Evolutionary conservation across 2,329 filamentous ascomycete species (phyloP).

Genomic region (Fusarium tanahbumbuense): DNA sequence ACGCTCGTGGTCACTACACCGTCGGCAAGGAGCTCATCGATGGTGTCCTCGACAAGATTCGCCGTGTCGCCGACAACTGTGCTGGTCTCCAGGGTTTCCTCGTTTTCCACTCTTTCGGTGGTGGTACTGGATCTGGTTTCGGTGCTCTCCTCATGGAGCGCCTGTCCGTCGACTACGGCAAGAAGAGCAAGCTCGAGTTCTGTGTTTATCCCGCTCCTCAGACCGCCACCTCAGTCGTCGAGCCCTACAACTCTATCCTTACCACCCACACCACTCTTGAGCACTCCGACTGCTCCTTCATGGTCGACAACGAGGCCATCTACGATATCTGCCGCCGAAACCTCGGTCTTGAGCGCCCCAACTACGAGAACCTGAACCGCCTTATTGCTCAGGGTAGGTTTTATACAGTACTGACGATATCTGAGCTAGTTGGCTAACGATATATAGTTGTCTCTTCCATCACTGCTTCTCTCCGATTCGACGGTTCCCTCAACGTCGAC

Average conservation of each 20-base stretch:
- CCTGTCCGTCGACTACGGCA: slow-evolving; percentile 98
- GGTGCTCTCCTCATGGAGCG: slow-evolving; percentile 99
- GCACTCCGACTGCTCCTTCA: slow-evolving; percentile 99
- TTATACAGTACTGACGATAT: background rate
- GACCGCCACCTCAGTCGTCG: slow-evolving; percentile 96
- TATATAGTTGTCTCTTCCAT: slow-evolving; percentile 91
- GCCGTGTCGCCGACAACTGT: slow-evolving; percentile 97
- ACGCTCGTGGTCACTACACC: slow-evolving; percentile 99
- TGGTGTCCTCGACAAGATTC: slow-evolving; percentile 96
- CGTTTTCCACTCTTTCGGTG: slow-evolving; percentile 99
- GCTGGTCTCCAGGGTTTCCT: slow-evolving; percentile 98
- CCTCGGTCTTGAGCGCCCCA: slow-evolving; percentile 95
- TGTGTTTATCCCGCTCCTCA: slow-evolving; percentile 98
- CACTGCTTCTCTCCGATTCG: slow-evolving; percentile 97
- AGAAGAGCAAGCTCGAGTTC: slow-evolving; percentile 99
- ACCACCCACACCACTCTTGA: slow-evolving; percentile 99
- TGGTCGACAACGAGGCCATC: slow-evolving; percentile 99
- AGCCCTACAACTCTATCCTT: slow-evolving; percentile 99
- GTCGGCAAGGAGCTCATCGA: slow-evolving; percentile 99
- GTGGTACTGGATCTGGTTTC: slow-evolving; percentile 98
- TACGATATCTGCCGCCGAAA: slow-evolving; percentile 99
- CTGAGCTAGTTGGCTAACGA: slow-evolving; percentile 36
- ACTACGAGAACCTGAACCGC: slow-evolving; percentile 99
- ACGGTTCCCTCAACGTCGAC: slow-evolving; percentile 98
- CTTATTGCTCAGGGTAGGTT: slow-evolving; percentile 90